These are phyloP conservation scores for Striga asiatica DNA, from an alignment of 257 asterid genomes.

Conservation along the genomic window DNA sequence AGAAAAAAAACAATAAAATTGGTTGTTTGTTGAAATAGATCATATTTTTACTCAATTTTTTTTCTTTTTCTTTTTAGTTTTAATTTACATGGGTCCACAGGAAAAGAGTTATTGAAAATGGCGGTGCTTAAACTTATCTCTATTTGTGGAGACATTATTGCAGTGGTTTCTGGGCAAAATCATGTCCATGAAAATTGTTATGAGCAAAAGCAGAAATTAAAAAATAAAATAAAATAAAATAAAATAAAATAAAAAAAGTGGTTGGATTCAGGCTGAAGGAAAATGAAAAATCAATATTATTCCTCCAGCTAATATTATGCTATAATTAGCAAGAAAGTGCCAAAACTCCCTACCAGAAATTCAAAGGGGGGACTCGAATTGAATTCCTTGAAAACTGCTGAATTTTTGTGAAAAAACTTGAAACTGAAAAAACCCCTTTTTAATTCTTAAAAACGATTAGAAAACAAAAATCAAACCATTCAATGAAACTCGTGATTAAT, in stretches of 20 bases:
- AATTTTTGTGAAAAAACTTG: constrained; percentile 33
- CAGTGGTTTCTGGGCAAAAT: background rate
- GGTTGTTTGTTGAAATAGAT: too few relatives aligned
- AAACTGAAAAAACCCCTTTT: constrained; percentile 24
- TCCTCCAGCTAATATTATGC: constrained; percentile 7
- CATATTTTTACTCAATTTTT: too few relatives aligned
- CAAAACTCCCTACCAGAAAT: constrained; percentile 22
- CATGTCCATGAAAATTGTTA: too few relatives aligned
- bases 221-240: background rate
- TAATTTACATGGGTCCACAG: too few relatives aligned
- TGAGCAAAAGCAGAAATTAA: too few relatives aligned
- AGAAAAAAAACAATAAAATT: background rate
- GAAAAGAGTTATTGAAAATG: too few relatives aligned
- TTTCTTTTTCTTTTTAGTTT: too few relatives aligned
- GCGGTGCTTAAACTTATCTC: background rate
- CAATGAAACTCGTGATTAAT: too few relatives aligned
- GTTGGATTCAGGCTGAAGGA: constrained; percentile 10
- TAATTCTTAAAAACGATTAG: constrained; percentile 10
- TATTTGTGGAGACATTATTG: constrained; percentile 1
- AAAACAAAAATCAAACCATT: too few relatives aligned
- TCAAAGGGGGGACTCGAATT: too few relatives aligned
- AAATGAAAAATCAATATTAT: constrained; percentile 5
- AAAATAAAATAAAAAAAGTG: background rate
- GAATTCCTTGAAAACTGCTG: constrained; percentile 41
- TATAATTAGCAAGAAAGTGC: constrained; percentile 37